Evolutionary conservation across 2,329 filamentous ascomycete genomes (phyloP).

Genomic region (Neofusicoccum parvum): DNA sequence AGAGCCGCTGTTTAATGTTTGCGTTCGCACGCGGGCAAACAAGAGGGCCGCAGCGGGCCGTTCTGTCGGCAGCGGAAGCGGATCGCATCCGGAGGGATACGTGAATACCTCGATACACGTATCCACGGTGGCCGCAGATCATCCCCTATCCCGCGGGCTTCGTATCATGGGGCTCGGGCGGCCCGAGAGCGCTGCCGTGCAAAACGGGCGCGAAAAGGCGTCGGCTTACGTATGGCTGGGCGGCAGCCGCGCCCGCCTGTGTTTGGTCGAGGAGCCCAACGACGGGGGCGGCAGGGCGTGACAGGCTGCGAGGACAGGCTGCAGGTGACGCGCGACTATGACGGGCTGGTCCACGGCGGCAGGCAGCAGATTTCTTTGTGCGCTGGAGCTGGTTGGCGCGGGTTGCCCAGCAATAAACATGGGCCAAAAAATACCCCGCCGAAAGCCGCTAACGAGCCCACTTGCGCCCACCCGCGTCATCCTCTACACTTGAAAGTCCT

Average conservation of each 20-base stretch:
- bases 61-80: neutral
- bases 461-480: constrained; percentile 20
- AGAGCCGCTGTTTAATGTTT: neutral
- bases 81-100: neutral
- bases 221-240: constrained; percentile 4
- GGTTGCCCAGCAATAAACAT: constrained; percentile 9
- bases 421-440: constrained; percentile 19
- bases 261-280: too few relatives aligned
- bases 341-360: neutral
- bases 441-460: constrained; percentile 15
- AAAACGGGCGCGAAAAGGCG: neutral
- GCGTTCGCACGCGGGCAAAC: neutral
- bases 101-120: neutral
- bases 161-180: constrained; percentile 14
- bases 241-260: neutral
- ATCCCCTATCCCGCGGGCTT: constrained; percentile 16
- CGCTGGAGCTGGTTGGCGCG: constrained; percentile 10
- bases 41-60: neutral
- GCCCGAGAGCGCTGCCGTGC: constrained; percentile 8
- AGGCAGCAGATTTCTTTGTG: constrained; percentile 16
- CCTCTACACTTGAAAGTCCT: constrained; percentile 20
- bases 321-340: neutral
- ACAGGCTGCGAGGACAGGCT: neutral
- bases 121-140: neutral
- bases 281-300: neutral